These are phyloP conservation scores for Neoboletus brunneissimus DNA, from an alignment of 768 basidiomycete species.

Conservation along the genomic window DNA sequence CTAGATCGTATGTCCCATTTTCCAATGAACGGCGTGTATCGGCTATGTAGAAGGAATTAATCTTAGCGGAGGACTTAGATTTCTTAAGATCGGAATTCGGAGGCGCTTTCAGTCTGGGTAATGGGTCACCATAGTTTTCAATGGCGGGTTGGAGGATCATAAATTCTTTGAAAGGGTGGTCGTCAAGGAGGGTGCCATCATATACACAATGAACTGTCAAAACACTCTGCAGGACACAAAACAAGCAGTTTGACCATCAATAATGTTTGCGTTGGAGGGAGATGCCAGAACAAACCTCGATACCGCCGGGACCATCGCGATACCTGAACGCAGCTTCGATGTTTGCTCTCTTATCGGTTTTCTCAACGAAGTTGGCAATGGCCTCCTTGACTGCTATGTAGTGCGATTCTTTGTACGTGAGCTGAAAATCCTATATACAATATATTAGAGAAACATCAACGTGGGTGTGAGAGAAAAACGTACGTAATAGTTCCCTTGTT, in stretches of 20 bases:
- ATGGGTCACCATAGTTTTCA: background rate
- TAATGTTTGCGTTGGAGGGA: background rate
- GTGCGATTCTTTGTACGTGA: background rate
- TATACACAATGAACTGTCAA: conserved; percentile 1
- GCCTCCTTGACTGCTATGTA: conserved; percentile 3
- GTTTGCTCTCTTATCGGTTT: conserved; percentile 6
- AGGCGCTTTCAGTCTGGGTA: background rate
- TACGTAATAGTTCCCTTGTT: conserved; percentile 9
- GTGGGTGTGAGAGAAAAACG: background rate
- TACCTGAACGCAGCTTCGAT: conserved; percentile 8
- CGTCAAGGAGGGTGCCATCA: background rate
- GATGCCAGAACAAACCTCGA: background rate
- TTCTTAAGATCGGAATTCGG: background rate
- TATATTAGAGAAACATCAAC: background rate
- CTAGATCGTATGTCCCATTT: background rate
- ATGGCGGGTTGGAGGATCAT: background rate
- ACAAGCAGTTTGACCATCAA: background rate
- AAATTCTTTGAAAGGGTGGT: background rate
- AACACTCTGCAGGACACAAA: background rate
- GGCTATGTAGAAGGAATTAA: background rate
- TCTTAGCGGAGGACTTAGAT: background rate
- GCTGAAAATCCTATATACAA: conserved; percentile 1
- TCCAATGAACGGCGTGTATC: background rate
- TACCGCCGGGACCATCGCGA: background rate
- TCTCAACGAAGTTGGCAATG: background rate